Conservation (phyloP, 2,329 filamentous ascomycete genomes). For the Harringtonia lauricola region DNA sequence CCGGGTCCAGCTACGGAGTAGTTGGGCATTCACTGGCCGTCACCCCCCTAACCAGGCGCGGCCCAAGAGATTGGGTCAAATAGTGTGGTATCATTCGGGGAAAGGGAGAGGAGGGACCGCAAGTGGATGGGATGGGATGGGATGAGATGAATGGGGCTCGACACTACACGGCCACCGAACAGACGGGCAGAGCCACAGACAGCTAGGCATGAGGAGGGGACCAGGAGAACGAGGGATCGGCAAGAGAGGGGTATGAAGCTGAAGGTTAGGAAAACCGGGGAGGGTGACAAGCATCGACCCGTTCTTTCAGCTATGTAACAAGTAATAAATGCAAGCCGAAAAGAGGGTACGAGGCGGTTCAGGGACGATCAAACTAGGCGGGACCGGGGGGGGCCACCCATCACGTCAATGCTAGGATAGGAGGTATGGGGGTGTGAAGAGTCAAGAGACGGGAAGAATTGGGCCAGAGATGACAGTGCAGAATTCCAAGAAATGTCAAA, state of each 20-base stretch:
- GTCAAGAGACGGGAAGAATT: too few species aligned
- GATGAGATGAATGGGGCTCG: too few species aligned
- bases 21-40: not conserved
- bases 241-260: not conserved
- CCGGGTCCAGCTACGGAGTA: not conserved
- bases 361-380: too few species aligned
- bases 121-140: too few species aligned
- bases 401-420: too few species aligned
- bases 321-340: not conserved
- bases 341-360: not conserved
- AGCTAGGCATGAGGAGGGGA: not conserved
- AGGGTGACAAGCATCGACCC: not conserved
- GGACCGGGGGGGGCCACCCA: too few species aligned
- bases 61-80: too few species aligned
- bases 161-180: too few species aligned
- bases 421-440: too few species aligned
- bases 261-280: conserved; percentile 1
- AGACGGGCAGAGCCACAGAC: not conserved
- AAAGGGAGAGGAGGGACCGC: too few species aligned
- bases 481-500: too few species aligned
- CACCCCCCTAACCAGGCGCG: not conserved
- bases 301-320: not conserved
- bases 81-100: not conserved
- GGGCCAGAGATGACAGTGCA: too few species aligned
- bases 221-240: not conserved